These are phyloP conservation scores for Phytophthora capsici DNA, from an alignment of 352 stramenopile genomes.

Conservation along the genomic window DNA sequence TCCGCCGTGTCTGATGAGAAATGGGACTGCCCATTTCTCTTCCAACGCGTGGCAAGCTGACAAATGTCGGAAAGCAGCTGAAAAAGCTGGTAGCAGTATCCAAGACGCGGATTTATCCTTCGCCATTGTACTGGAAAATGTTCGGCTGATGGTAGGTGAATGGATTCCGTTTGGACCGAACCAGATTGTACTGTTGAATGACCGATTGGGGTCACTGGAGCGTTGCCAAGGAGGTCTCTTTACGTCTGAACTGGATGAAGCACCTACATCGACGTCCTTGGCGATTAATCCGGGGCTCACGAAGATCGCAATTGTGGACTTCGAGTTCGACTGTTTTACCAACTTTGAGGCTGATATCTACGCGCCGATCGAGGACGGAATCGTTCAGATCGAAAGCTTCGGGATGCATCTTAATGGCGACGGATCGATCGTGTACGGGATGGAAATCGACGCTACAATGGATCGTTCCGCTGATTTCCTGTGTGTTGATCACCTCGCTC, in stretches of 20 bases:
- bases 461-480: conserved; percentile 97
- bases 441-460: conserved; percentile 97
- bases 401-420: conserved; percentile 88
- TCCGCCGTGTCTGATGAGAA: conserved; percentile 94
- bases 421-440: conserved; percentile 87
- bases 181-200: conserved; percentile 97
- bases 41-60: conserved; percentile 93
- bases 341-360: conserved; percentile 99
- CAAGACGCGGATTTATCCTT: conserved; percentile 94
- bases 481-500: conserved; percentile 96
- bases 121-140: conserved; percentile 96
- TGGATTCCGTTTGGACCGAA: conserved; percentile 98
- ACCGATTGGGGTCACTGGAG: conserved; percentile 96
- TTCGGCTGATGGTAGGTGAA: conserved; percentile 97
- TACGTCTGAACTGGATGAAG: conserved; percentile 92
- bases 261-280: conserved; percentile 85
- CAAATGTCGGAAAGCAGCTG: conserved; percentile 83
- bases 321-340: conserved; percentile 97
- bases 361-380: conserved; percentile 91
- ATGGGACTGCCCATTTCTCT: conserved; percentile 90
- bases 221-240: conserved; percentile 97
- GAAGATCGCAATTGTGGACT: conserved; percentile 97
- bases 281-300: conserved; percentile 91
- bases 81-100: conserved; percentile 68
- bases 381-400: conserved; percentile 98